Conservation (phyloP, 2,329 filamentous ascomycete genomes). For the Trichophaea hybrida region DNA sequence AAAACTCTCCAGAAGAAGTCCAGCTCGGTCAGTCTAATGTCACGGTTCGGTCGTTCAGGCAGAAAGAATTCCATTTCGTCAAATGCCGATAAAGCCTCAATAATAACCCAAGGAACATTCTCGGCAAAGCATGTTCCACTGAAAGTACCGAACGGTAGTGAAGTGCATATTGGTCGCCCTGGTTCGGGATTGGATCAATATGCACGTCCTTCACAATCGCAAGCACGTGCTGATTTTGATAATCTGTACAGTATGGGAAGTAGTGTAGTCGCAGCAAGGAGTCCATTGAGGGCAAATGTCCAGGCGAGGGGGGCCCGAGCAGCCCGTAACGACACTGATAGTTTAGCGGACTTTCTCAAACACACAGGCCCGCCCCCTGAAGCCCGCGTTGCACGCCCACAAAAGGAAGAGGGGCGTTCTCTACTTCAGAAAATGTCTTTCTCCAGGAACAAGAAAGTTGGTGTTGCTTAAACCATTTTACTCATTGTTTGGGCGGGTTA, state of each 20-base stretch:
- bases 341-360: conserved; percentile 58
- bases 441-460: background rate
- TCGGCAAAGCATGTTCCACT: background rate
- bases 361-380: conserved; percentile 43
- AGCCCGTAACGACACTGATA: conserved; percentile 40
- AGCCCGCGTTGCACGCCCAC: background rate
- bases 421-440: background rate
- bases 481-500: background rate
- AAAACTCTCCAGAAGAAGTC: conserved; percentile 47
- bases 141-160: conserved; percentile 28
- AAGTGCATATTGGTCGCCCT: background rate
- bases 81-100: conserved; percentile 23
- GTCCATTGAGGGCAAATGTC: conserved; percentile 14
- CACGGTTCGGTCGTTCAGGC: conserved; percentile 37
- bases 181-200: background rate
- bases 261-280: conserved; percentile 30
- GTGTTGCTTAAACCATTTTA: background rate
- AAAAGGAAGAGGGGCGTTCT: background rate
- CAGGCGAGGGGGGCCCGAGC: conserved; percentile 25
- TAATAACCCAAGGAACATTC: conserved; percentile 16
- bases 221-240: conserved; percentile 7
- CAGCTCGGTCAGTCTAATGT: conserved; percentile 48
- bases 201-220: background rate
- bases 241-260: conserved; percentile 30
- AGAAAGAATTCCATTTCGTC: conserved; percentile 27